A percentile compares a stretch with the other conserved stretches of the same genome.
Evolutionary conservation across 371 early-diverging fungal genomes (phyloP).

Genomic region (Saksenaea vasiformis): DNA sequence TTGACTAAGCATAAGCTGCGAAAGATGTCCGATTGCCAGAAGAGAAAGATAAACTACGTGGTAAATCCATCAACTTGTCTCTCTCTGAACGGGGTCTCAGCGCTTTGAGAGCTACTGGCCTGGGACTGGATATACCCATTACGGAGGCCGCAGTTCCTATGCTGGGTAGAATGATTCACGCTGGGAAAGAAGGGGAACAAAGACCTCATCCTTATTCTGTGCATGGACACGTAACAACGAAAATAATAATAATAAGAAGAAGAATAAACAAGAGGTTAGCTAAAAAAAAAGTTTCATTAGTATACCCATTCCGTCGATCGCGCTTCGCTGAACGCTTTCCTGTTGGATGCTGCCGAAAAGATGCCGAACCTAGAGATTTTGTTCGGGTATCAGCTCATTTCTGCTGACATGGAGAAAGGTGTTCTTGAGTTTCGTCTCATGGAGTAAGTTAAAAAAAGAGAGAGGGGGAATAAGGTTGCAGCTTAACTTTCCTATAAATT

Average conservation of each 20-base stretch:
- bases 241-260: no score
- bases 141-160: conserved; percentile 83
- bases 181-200: conserved; percentile 61
- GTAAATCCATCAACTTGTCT: conserved; percentile 93
- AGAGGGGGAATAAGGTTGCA: no score
- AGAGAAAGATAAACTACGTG: conserved; percentile 56
- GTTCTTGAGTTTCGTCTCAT: conserved; percentile 33
- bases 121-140: conserved; percentile 66
- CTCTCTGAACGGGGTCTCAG: conserved; percentile 88
- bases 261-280: no score
- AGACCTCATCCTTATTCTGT: conserved; percentile 86
- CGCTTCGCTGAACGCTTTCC: conserved; percentile 75
- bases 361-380: conserved; percentile 64
- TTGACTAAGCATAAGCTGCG: no score
- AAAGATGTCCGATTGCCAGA: conserved; percentile 71
- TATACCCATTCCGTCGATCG: conserved; percentile 95
- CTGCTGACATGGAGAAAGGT: conserved; percentile 66
- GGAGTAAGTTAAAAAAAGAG: conserved; percentile 16
- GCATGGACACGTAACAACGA: no score
- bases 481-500: background rate
- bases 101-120: conserved; percentile 74
- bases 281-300: no score
- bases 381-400: conserved; percentile 65
- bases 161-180: conserved; percentile 93
- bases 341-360: conserved; percentile 73